These are phyloP conservation scores for Psidium guajava DNA, from an alignment of 345 rosid species.

Conservation along the genomic window DNA sequence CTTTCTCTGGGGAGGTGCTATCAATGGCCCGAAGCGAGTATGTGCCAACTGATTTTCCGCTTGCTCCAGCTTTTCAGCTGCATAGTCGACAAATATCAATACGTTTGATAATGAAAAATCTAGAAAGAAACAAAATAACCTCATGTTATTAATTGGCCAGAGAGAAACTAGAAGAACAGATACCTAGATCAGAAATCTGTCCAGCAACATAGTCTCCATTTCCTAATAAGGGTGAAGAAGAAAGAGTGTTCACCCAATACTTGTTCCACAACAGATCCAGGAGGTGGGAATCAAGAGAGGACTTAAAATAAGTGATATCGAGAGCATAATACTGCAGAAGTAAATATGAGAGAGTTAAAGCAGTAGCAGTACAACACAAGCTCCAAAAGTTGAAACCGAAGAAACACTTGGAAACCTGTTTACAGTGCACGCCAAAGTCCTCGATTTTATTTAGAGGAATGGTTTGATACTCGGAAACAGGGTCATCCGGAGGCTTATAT, in stretches of 20 bases:
- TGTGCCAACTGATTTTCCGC: conserved; percentile 91
- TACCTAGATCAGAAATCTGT: conserved; percentile 97
- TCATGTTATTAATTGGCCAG: background rate
- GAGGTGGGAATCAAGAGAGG: conserved; percentile 92
- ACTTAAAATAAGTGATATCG: conserved; percentile 94
- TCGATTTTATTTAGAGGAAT: conserved; percentile 92
- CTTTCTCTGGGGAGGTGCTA: conserved; percentile 60
- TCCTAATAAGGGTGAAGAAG: conserved; percentile 95
- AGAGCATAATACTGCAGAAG: conserved; percentile 72
- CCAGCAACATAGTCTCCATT: conserved; percentile 99
- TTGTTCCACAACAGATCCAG: conserved; percentile 96
- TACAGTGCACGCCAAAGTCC: conserved; percentile 93
- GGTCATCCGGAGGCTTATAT: conserved; percentile 70
- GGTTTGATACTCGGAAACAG: conserved; percentile 88
- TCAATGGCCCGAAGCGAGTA: conserved; percentile 63
- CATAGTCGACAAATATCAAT: background rate
- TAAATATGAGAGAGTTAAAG: background rate
- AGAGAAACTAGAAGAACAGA: background rate
- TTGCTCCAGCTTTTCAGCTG: conserved; percentile 99
- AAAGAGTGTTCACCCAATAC: conserved; percentile 95
- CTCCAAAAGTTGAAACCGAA: background rate
- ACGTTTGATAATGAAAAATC: background rate
- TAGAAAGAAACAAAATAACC: background rate
- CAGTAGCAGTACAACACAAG: background rate
- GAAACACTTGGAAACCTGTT: conserved; percentile 72